A percentile compares a stretch with the other conserved stretches of the same genome.
Conservation (phyloP, 306 rosid species). For the Quercus glauca region DNA sequence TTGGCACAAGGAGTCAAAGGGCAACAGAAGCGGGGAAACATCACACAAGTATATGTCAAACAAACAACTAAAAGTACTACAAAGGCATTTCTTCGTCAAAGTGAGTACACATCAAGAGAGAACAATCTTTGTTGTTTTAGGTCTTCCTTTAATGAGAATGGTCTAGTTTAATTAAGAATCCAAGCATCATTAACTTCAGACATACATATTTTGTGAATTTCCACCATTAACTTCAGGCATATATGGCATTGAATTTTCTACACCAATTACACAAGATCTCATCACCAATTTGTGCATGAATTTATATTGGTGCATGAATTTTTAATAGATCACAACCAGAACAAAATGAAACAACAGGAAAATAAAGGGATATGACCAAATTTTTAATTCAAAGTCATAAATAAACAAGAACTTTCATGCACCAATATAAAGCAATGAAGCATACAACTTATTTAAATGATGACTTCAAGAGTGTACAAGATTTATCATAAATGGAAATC, state of each 20-base stretch:
- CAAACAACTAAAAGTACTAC: neutral
- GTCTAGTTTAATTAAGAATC: neutral
- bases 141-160: neutral
- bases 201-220: neutral
- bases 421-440: neutral
- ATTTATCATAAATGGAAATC: conserved; percentile 1
- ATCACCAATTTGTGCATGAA: too few relatives aligned
- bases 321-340: too few relatives aligned
- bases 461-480: neutral
- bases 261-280: neutral
- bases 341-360: too few relatives aligned
- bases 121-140: neutral
- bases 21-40: neutral
- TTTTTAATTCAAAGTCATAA: neutral
- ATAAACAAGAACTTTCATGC: neutral
- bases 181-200: neutral
- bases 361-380: neutral
- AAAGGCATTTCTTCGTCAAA: neutral
- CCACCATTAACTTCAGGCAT: neutral
- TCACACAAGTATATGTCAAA: neutral
- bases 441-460: neutral
- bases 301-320: too few relatives aligned
- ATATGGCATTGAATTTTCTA: neutral
- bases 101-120: neutral
- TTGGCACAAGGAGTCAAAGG: neutral